These are phyloP conservation scores for Plasmodium adleri DNA, from an alignment of 169 alveolate species.

Conservation along the genomic window DNA sequence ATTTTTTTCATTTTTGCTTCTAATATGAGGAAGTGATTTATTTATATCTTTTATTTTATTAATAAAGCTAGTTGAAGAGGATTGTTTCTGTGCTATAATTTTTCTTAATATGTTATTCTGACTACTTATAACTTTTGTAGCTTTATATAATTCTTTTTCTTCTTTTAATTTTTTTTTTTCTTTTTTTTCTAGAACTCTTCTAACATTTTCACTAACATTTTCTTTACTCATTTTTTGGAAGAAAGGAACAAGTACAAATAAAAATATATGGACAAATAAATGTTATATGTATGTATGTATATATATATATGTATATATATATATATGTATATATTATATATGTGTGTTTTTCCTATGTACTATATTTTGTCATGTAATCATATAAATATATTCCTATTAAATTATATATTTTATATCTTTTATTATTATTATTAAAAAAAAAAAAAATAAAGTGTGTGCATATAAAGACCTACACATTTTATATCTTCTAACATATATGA, in stretches of 20 bases:
- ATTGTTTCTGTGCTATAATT: conserved; percentile 56
- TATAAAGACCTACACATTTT: too few species aligned
- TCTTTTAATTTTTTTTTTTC: conserved; percentile 54
- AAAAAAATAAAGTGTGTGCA: too few species aligned
- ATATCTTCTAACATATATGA: too few species aligned
- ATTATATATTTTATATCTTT: too few species aligned
- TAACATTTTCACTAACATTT: conserved; percentile 34
- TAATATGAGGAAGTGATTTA: conserved; percentile 40
- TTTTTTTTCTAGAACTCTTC: conserved; percentile 37
- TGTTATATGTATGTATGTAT: too few species aligned
- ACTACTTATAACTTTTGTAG: conserved; percentile 34
- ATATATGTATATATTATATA: not conserved
- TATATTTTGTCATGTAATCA: not conserved
- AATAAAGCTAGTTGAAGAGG: conserved; percentile 38
- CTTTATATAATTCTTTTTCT: conserved; percentile 46
- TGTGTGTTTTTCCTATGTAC: too few species aligned
- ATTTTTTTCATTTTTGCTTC: conserved; percentile 51
- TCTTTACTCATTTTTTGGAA: conserved; percentile 36
- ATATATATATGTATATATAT: too few species aligned
- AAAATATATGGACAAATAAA: not conserved
- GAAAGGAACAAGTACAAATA: not conserved
- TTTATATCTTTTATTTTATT: conserved; percentile 42
- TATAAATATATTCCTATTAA: too few species aligned
- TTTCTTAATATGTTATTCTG: conserved; percentile 47
- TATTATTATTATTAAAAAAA: too few species aligned